Conservation (phyloP, 768 basidiomycete species). For the Tubosaeta brunneosetosa region DNA sequence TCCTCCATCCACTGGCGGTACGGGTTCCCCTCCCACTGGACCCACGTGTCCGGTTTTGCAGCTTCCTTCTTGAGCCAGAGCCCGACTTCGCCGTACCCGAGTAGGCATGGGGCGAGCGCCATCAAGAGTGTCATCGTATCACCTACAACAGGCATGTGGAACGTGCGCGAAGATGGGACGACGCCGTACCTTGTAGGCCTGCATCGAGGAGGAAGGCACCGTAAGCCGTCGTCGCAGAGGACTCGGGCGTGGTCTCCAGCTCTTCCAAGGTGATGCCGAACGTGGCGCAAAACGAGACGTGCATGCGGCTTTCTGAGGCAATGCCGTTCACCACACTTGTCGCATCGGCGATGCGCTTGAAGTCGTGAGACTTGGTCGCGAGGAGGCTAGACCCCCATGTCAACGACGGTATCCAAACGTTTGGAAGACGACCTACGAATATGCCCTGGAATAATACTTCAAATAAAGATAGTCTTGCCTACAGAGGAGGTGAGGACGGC, state of each 20-base stretch:
- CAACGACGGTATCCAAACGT: not conserved
- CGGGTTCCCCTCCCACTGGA: constrained; percentile 61
- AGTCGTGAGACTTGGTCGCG: constrained; percentile 70
- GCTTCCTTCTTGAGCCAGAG: constrained; percentile 69
- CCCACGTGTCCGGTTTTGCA: constrained; percentile 41
- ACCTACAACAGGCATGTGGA: constrained; percentile 34
- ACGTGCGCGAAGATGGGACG: not conserved
- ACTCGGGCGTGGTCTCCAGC: constrained; percentile 59
- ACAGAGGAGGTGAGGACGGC: not conserved
- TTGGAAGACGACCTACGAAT: constrained; percentile 45
- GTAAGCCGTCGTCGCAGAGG: constrained; percentile 75
- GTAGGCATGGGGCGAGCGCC: constrained; percentile 77
- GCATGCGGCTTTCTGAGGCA: constrained; percentile 65
- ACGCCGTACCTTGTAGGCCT: constrained; percentile 54
- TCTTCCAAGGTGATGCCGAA: constrained; percentile 66
- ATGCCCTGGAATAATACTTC: constrained; percentile 81
- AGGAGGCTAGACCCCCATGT: constrained; percentile 47
- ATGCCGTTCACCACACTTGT: constrained; percentile 61
- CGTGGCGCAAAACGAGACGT: constrained; percentile 61
- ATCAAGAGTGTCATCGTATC: constrained; percentile 71
- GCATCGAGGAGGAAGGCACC: constrained; percentile 81
- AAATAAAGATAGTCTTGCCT: constrained; percentile 83
- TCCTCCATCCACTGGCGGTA: constrained; percentile 78
- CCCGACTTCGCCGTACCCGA: constrained; percentile 93
- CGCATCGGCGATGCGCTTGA: constrained; percentile 56